phyloP scores from a whole-genome alignment of 331 rosid genomes.

The Dryas integrifolia region DNA sequence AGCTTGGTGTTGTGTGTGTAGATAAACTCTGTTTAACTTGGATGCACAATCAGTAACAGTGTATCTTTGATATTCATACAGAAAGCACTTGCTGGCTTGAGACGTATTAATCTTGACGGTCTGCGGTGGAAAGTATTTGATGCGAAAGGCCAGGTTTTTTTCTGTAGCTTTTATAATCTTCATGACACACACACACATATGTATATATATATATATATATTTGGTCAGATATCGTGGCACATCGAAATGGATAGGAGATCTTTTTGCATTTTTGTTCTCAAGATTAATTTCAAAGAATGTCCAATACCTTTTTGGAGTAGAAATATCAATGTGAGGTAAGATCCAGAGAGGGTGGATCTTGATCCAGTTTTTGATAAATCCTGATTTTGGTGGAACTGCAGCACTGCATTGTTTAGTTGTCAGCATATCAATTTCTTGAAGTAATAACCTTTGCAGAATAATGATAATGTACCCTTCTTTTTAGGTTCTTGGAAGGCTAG shows the following conservation, averaged over 20 bases:
- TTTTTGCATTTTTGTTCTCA: background rate
- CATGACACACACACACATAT: too few relatives aligned
- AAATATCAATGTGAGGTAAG: too few relatives aligned
- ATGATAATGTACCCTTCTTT: background rate
- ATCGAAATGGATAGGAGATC: too few relatives aligned
- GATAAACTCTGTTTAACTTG: background rate
- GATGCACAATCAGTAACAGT: background rate
- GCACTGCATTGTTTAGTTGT: background rate
- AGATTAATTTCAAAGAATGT: background rate
- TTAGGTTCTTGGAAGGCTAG: constrained; percentile 92
- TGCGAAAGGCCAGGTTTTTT: constrained; percentile 79
- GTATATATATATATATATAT: too few relatives aligned
- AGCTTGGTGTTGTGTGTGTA: background rate
- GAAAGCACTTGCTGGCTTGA: constrained; percentile 88
- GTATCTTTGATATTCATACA: constrained; percentile 23
- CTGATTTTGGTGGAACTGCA: background rate
- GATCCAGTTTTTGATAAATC: background rate
- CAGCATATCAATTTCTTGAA: constrained; percentile 16
- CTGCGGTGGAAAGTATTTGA: constrained; percentile 89
- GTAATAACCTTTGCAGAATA: constrained; percentile 10
- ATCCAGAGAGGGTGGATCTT: background rate
- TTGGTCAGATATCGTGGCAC: too few relatives aligned
- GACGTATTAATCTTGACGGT: constrained; percentile 83
- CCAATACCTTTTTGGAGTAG: background rate
- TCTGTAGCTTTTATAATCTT: background rate